Conservation (phyloP, 331 rosid species). For the Ulmus americana region DNA sequence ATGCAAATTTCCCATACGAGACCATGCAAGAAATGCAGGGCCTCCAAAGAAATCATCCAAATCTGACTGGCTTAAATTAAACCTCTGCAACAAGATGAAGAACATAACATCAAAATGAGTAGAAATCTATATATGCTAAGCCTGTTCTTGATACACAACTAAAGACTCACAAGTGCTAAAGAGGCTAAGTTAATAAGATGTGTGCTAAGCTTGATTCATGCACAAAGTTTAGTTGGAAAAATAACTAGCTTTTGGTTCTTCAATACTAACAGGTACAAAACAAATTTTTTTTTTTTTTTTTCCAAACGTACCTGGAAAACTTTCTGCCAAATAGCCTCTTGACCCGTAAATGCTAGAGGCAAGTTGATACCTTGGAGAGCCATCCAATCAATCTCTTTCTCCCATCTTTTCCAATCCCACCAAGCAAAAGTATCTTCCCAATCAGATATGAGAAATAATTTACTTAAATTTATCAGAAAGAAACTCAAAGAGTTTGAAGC, state of each 20-base stretch:
- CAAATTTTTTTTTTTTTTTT: background rate
- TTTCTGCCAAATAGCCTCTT: slow-evolving; percentile 80
- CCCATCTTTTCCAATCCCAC: slow-evolving; percentile 92
- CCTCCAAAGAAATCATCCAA: slow-evolving; percentile 80
- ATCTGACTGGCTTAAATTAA: slow-evolving; percentile 49
- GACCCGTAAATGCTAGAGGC: slow-evolving; percentile 75
- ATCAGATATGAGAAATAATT: slow-evolving; percentile 22
- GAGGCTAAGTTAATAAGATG: background rate
- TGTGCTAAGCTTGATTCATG: background rate
- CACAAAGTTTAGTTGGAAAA: background rate
- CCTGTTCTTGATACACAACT: background rate
- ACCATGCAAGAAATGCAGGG: slow-evolving; percentile 84
- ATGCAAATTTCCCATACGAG: slow-evolving; percentile 79
- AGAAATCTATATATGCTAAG: slow-evolving; percentile 12
- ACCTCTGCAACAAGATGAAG: slow-evolving; percentile 45
- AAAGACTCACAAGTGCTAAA: background rate
- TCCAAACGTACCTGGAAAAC: slow-evolving; percentile 44
- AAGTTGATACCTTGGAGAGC: slow-evolving; percentile 73
- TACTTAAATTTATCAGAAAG: slow-evolving; percentile 8
- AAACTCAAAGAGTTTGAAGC: slow-evolving; percentile 17
- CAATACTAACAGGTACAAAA: background rate
- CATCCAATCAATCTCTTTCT: slow-evolving; percentile 85
- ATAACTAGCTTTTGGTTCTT: background rate
- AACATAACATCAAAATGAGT: slow-evolving; percentile 14
- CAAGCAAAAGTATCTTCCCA: slow-evolving; percentile 63